A percentile compares a stretch with the other conserved stretches of the same genome.
phyloP scores from a whole-genome alignment of 2,329 filamentous ascomycete genomes.

The Podosphaera fusca region DNA sequence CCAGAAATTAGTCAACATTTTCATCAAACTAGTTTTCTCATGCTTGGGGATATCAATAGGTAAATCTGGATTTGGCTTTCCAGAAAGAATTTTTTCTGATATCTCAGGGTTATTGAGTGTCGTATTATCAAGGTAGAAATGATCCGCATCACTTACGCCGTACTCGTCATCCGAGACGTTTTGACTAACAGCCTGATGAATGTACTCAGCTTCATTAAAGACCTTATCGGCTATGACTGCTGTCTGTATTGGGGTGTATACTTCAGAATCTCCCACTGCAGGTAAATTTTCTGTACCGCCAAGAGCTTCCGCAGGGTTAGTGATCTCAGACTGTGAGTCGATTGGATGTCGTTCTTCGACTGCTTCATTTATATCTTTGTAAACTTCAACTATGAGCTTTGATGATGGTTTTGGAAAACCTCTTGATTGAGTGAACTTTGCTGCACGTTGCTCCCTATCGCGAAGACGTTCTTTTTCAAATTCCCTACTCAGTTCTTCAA shows the following conservation, averaged over 20 bases:
- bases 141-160: conserved; percentile 47
- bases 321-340: conserved; percentile 31
- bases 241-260: conserved; percentile 13
- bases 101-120: conserved; percentile 38
- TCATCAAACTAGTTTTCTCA: conserved; percentile 81
- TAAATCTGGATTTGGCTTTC: conserved; percentile 33
- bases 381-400: conserved; percentile 91
- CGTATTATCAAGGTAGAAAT: conserved; percentile 44
- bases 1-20: conserved; percentile 94
- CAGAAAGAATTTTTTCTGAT: conserved; percentile 29
- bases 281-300: conserved; percentile 12
- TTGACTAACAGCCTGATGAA: conserved; percentile 25
- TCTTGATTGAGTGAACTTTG: conserved; percentile 49
- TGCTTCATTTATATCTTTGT: conserved; percentile 79
- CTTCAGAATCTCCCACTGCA: conserved; percentile 4
- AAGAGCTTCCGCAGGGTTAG: conserved; percentile 9
- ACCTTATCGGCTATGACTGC: conserved; percentile 12
- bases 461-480: conserved; percentile 72
- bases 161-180: conserved; percentile 48
- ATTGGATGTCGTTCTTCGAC: conserved; percentile 55
- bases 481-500: conserved; percentile 87
- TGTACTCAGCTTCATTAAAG: conserved; percentile 20
- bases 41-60: conserved; percentile 67
- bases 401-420: conserved; percentile 78
- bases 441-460: conserved; percentile 60